Evolutionary conservation across 306 rosid genomes (phyloP).

Genomic region (Begonia masoniana): DNA sequence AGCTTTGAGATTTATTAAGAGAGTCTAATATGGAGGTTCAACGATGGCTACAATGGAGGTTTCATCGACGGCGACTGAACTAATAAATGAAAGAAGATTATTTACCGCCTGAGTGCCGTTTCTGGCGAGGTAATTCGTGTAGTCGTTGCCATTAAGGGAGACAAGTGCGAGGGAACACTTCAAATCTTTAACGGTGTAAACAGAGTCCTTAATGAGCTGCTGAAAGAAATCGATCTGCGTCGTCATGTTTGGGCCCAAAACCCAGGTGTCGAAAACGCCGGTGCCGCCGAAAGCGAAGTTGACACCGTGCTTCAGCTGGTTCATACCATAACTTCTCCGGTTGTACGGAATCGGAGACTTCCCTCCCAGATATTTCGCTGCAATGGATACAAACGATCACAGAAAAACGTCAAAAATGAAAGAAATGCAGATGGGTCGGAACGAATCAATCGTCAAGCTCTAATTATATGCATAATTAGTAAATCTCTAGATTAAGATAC

Average conservation of each 20-base stretch:
- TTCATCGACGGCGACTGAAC: too few relatives aligned
- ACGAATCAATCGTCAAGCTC: too few relatives aligned
- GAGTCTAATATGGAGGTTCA: too few relatives aligned
- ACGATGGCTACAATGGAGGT: too few relatives aligned
- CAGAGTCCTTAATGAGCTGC: constrained; percentile 1
- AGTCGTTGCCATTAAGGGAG: constrained; percentile 1
- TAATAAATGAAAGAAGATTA: too few relatives aligned
- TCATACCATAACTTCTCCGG: not conserved
- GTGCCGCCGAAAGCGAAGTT: constrained; percentile 3
- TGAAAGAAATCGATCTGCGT: not conserved
- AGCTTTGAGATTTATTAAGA: too few relatives aligned
- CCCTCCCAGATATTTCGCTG: not conserved
- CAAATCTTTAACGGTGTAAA: not conserved
- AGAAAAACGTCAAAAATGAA: too few relatives aligned
- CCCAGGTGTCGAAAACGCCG: not conserved
- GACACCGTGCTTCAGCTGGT: not conserved
- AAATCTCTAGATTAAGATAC: not conserved
- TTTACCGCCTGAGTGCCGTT: not conserved
- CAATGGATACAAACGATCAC: not conserved
- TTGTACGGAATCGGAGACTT: constrained; percentile 1
- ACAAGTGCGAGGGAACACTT: not conserved
- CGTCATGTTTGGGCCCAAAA: constrained; percentile 1
- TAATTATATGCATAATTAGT: too few relatives aligned
- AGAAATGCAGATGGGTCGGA: too few relatives aligned
- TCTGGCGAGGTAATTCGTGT: not conserved